Conservation (phyloP, 805 yeast genomes). For the Komagataella phaffii region DNA sequence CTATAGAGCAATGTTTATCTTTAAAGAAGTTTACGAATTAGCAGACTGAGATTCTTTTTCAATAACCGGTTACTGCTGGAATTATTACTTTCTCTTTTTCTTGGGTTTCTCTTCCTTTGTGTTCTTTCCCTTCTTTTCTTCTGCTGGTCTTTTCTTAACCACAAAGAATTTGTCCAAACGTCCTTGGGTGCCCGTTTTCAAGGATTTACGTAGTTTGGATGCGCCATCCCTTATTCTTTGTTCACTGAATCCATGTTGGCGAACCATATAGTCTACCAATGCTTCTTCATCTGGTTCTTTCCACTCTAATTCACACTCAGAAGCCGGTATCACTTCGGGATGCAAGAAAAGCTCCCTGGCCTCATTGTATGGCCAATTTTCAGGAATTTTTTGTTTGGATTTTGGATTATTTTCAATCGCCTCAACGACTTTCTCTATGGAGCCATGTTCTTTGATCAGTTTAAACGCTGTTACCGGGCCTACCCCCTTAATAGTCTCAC, state of each 20-base stretch:
- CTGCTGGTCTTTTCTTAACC: constrained; percentile 31
- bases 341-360: constrained; percentile 73
- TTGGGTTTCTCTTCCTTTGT: background rate
- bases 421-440: constrained; percentile 67
- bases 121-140: constrained; percentile 25
- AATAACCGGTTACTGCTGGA: background rate
- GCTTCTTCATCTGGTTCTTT: constrained; percentile 78
- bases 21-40: too few species aligned
- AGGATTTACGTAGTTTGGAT: constrained; percentile 68
- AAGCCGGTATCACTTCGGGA: constrained; percentile 59
- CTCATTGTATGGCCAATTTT: constrained; percentile 84
- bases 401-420: constrained; percentile 41
- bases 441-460: constrained; percentile 72
- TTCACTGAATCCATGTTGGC: constrained; percentile 83
- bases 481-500: constrained; percentile 88
- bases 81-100: background rate
- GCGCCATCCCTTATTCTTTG: constrained; percentile 86
- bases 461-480: constrained; percentile 94
- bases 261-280: constrained; percentile 68
- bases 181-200: constrained; percentile 80
- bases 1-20: background rate
- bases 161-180: constrained; percentile 87
- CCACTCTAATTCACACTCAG: constrained; percentile 69
- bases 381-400: constrained; percentile 75
- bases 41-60: background rate